Evolutionary conservation across 2,329 filamentous ascomycete species (phyloP), one percentile per base, ranked within the genome.

Genomic region (Byssochlamys sp.): DNA sequence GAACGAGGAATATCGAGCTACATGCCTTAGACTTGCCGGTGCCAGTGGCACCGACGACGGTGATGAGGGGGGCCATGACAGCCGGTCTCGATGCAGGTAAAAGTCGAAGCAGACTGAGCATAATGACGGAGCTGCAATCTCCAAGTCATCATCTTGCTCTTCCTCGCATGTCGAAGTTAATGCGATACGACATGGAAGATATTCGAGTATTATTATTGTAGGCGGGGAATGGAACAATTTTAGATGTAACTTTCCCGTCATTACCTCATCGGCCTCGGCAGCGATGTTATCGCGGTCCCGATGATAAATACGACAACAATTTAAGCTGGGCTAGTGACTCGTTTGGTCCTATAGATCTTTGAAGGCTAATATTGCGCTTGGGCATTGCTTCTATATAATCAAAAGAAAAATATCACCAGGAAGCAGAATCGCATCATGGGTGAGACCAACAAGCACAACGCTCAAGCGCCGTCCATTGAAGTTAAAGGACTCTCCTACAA

Each of bases 11-110:
- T 51, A 19, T n/a, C 10, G 29, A 57, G 52, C 24, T 33, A 61
- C 77, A 68, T 79, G 95, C 90, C 78, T 95, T 87, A 45, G 91
- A 95, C 75, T 95, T 96, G 61, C 92, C 92, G 1, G 91, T 96
- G 58, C 91, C 92, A 9, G 92, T 97, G 53, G 91, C 89, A 64
- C 92, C 92, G 53, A 96, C 80, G 60, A 97, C 82, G 53, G 90
- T 85, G 66, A 97, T 80, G 61, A 96, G 76, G 26, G 90, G 88
- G 57, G 73, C 65, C 68, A 72, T 73, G 48, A 60, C 65, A 54
- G 61, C 55, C 56, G 57, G 59, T 54, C 56, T 65, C 62, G 61
- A 60, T 45, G 58, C 55, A 29, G 59, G 52, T 52, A 60, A 58
- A 49, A 69, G 62, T 59, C 63, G 63, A 48, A 67, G 59, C 48